Evolutionary conservation across 2,329 filamentous ascomycete species (phyloP), one percentile per base, ranked within the genome.

Genomic region (Alternaria burnsii): DNA sequence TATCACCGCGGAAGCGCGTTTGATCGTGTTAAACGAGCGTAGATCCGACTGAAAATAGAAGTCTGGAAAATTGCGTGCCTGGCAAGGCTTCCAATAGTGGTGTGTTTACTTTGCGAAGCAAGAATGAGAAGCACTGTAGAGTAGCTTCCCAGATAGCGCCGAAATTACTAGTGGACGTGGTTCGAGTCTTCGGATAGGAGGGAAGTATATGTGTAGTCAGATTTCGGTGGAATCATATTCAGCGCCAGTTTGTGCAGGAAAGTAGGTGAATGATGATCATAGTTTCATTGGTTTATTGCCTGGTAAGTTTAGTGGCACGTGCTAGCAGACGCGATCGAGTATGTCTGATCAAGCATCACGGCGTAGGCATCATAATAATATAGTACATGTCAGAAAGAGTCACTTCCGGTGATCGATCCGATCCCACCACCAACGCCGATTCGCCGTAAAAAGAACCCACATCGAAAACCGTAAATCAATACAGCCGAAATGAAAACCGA

Each of bases 281-380:
- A 46, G 52, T 67, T 72, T 70, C 63, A 68, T 73, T 70, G 54
- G 62, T 67, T 61, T 59, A 52, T 70, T 65, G 66, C 65, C 69
- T 73, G 54, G 47, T 52, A 42, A 59, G 58, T 70, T 74, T 66
- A 68, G 66, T 67, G 65, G 58, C 61, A 58, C 58, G 63, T 68
- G 65, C 66, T 67, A 57, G 64, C 55, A 68, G 71, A 71, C 67
- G 71, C 71, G 75, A 78, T 73, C 74, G 66, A 59, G 59, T 32
- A 59, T 61, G 59, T 67, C 58, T 68, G 74, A 77, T 77, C 74
- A 71, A 76, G 74, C 73, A 65, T 74, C 74, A 70, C 71, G 71
- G 68, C 65, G 66, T 73, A 62, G 68, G 61, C 67, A 71, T 65
- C 67, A 71, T 65, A 66, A 58, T 68, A 67, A 71, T 71, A 59